Evolutionary conservation across 2,329 filamentous ascomycete species (phyloP), one percentile per base, ranked within the genome.

Genomic region (Camptophora hylomeconis): DNA sequence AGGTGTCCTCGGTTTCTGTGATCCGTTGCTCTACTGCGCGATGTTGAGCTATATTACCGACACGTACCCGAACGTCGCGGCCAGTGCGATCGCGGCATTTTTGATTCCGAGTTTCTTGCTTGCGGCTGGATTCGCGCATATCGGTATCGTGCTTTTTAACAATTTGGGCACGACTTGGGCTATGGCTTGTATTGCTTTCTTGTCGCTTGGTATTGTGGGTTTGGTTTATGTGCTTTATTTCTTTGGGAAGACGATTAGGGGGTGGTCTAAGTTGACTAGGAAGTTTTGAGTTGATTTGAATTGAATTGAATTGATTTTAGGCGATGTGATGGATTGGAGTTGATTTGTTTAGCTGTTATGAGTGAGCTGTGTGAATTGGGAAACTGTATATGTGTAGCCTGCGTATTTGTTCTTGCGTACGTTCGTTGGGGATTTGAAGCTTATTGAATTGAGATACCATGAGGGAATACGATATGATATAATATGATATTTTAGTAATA

Each of bases 1-100:
- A 18, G 52, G 37, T 7, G 38, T 59, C 5, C 45, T 60, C 11
- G 56, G 54, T 5, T 54, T 59, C 36, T 54, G 51, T 16, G 55
- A 59, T 35, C 55, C 57, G 6, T 36, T 60, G n/a, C 45, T 60
- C 4, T 60, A 54, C 53, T 45, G 59, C n/a, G 41, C 45, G 26
- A 60, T 58, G 56, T 39, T 60, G 24, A 60, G 55, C 29, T 60
- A 60, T 37, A 54, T 58, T 25, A 53, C 54, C 17, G 54, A 60
- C 39, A 47, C 53, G 4, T 60, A 60, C 28, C 53, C 54, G 17
- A 57, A 56, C 36, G 49, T 58, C 6, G 56, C 56, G 10, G 56
- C 45, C 4, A 54, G 50, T 12, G 55, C 56, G 5, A 54, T 60
- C 21, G 56, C 57, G 2, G 56, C 57, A 2, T 60, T 60, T 45